Evolutionary conservation across 768 basidiomycete species (phyloP).

Genomic region (Pleurotus salmoneostramineus): DNA sequence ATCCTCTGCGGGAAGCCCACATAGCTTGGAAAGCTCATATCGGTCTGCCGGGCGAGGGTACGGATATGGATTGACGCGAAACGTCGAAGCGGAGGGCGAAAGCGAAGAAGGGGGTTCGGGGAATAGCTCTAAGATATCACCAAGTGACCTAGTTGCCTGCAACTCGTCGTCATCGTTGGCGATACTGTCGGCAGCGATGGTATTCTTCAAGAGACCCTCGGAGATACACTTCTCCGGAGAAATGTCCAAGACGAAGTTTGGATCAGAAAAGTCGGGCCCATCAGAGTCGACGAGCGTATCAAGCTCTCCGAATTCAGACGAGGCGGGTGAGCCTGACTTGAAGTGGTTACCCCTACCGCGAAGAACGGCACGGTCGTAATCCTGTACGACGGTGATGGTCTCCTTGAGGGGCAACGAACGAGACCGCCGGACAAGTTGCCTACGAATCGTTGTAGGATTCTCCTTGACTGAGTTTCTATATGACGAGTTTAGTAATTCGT

Average conservation of each 20-base stretch:
- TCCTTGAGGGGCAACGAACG: constrained; percentile 3
- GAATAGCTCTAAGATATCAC: background rate
- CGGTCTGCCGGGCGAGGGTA: background rate
- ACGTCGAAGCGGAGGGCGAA: background rate
- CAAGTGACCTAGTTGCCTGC: background rate
- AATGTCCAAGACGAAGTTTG: constrained; percentile 1
- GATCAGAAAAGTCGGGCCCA: no score
- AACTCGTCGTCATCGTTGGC: no score
- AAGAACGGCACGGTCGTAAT: no score
- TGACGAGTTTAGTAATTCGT: background rate
- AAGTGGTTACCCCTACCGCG: no score
- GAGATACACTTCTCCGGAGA: background rate
- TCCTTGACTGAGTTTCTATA: background rate
- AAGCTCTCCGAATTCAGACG: background rate
- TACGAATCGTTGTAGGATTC: background rate
- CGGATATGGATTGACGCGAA: background rate
- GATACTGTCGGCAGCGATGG: no score
- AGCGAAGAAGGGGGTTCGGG: background rate
- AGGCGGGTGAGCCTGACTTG: no score
- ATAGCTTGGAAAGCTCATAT: background rate
- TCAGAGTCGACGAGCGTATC: no score
- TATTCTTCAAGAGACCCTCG: no score
- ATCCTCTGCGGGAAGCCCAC: background rate
- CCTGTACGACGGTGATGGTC: background rate
- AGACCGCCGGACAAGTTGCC: background rate